Base-by-base conservation (phyloP, 495 filamentous ascomycete genomes). In the Polyplosphaeria fusca region DNA sequence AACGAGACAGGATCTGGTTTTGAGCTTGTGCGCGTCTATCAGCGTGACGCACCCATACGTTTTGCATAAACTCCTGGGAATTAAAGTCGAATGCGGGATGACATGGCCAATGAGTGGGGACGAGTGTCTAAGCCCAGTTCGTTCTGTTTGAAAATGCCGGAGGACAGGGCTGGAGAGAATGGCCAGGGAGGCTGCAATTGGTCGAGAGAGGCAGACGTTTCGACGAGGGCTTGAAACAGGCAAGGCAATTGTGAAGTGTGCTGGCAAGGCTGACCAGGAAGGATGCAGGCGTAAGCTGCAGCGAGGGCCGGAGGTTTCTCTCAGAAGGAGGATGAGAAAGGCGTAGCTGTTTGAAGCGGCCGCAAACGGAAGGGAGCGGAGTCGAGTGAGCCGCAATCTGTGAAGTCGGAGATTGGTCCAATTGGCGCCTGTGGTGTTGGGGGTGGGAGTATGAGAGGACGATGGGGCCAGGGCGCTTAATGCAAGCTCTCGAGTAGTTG, bases 391-490 rank as follows among this genome's bases (percentile, higher is more conserved):
- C 58, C 45, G 52, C 50, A 45, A 45, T 35, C 1, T 30, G 14
- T 5, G 19, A 26, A 20, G 32, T 44, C 23, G 49, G 43, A 51
- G 45, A 55, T 51, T 60, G 45, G 58, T 55, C 41, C 42, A 43
- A 55, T 55, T 61, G 50, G 38, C 52, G 52, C 50, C 19, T 20
- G 23, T 7, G 32, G 12, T 32, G 20, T 32, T 43, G 24, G 4
- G 49, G 37, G 5, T 30, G 14, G n/a, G n/a, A n/a, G 41, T 49
- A 61, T 50, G 50, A 50, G 51, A 47, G 41, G 46, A 42, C 19
- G 30, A 54, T 39, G 59, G 19, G 52, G 49, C 32, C 52, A 44
- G 28, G 47, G 59, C 59, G 59, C 59, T 23, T 62, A 62, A 62
- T 62, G 59, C 59, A 49, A 38, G 23, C n/a, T 18, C 27, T 45